These are phyloP conservation scores for Collybiopsis luxurians DNA, from an alignment of 768 basidiomycete genomes.

Conservation along the genomic window DNA sequence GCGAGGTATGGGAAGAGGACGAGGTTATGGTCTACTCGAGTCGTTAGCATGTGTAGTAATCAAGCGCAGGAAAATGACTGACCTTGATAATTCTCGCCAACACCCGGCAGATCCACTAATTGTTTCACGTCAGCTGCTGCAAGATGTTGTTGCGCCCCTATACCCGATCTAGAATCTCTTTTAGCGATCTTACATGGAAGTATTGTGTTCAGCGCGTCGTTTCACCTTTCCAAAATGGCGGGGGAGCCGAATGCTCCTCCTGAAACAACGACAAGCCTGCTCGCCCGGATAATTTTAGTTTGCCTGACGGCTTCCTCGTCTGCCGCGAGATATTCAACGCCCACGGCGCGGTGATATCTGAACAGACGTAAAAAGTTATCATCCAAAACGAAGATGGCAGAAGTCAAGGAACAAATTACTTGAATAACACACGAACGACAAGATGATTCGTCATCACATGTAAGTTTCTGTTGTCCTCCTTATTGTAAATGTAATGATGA, in stretches of 20 bases:
- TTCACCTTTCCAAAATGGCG: conserved; percentile 26
- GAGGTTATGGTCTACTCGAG: no score
- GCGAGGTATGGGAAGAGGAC: no score
- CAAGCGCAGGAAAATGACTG: conserved; percentile 15
- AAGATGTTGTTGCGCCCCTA: conserved; percentile 41
- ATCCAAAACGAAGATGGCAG: background rate
- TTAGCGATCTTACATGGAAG: background rate
- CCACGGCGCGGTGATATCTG: conserved; percentile 19
- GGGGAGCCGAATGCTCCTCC: conserved; percentile 31
- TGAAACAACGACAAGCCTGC: conserved; percentile 24
- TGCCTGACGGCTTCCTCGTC: conserved; percentile 15
- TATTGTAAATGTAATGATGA: conserved; percentile 27
- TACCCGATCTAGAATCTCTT: conserved; percentile 35
- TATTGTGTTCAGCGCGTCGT: background rate
- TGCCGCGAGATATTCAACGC: conserved; percentile 27
- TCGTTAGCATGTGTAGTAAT: no score
- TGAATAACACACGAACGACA: background rate
- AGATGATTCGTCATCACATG: conserved; percentile 5
- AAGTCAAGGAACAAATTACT: background rate
- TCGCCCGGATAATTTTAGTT: conserved; percentile 20
- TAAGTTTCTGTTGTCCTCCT: conserved; percentile 17
- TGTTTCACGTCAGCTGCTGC: conserved; percentile 31
- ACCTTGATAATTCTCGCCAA: conserved; percentile 46
- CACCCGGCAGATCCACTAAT: conserved; percentile 46
- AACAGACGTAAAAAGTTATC: background rate